Base-by-base conservation (phyloP, 768 basidiomycete species). In the Dioszegia aurantiaca region DNA sequence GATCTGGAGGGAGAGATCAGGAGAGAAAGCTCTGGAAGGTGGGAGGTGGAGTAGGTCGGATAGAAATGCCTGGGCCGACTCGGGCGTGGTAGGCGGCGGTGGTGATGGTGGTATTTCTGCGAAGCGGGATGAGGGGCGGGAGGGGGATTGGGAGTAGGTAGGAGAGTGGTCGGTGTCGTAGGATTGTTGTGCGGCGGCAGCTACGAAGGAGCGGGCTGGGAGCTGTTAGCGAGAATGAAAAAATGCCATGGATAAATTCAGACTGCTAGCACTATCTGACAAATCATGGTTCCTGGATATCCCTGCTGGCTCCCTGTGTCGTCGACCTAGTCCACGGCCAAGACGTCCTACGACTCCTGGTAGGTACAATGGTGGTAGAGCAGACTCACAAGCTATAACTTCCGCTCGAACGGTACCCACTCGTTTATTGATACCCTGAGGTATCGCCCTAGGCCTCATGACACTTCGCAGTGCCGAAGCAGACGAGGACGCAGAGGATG, bases 1-100 rank as follows among this genome's bases (percentile, higher is more conserved):
- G 49, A 73, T 72, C 39, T 72, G 73, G 2, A 77, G 61, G 5
- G 73, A 64, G 9, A 74, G 64, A n/a, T 55, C 44, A 1, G 69
- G 68, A 17, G 73, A 64, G 59, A 77, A 72, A 43, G 58, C 55
- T n/a, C 60, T 59, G 11, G 61, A 43, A 14, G 66, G 47, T 8
- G 73, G 70, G 1, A 77, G 55, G 36, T 55, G 43, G 31, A 77
- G 64, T 4, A 77, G 60, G 42, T 72, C 57, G 43, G 62, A 56
- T 26, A 77, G 59, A 61, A 68, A 74, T 17, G 62, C 16, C 55
- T 64, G 64, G 26, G 70, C 70, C 16, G 46, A 27, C 14, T 28
- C 27, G 43, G 43, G 14, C 12, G 48, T 47, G 39, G 23, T 39
- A 10, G 42, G 37, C 31, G 33, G 33, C 33, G 33, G 33, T 6